Base-by-base conservation (phyloP, 257 asterid genomes). In the Plantago elongata region DNA sequence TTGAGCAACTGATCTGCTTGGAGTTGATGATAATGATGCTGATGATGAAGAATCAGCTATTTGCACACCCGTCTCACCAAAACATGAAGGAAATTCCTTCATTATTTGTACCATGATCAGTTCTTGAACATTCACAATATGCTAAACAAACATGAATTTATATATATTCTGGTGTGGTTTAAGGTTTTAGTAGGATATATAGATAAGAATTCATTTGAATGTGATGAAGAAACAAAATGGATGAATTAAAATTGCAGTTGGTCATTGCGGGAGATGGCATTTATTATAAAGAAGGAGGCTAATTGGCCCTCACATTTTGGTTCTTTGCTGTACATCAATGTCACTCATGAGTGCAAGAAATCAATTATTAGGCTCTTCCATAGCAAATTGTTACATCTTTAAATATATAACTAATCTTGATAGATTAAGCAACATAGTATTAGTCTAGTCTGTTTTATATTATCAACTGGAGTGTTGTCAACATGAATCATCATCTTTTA, bases 1-100 rank as follows among this genome's bases (percentile, higher is more conserved):
- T 29, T 83, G 94, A 22, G 90, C 58, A 15, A 79, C 72, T 10
- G 70, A 51, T 66, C 54, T 56, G 38, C 37, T 70, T 47, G 77
- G 11, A 34, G 11, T 60, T 40, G 77, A 70, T 11, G 81, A 74
- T 6, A 75, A 72, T 11, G 81, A 74, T 4, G 93, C 71, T 6
- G 77, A 72, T 11, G 81, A 74, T 4, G 93, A 74, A 54, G 84
- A 69, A 46, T 78, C 77, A 3, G 73, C 70, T 44, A 85, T 57
- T 74, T 81, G 91, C 22, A 85, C 81, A n/a, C 90, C 94, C 63
- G 71, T 88, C 56, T 88, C 94, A 49, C 90, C 84, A 46, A 84
- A 85, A 77, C 94, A 87, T 57, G 94, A 87, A 61, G 89, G 92
- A 47, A 87, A 84, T 64, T 87, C 96, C 77, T 79, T 82, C 96